A percentile compares a stretch with the other conserved stretches of the same genome.
Conservation (phyloP, 768 basidiomycete genomes). For the Psilocybe sp. region DNA sequence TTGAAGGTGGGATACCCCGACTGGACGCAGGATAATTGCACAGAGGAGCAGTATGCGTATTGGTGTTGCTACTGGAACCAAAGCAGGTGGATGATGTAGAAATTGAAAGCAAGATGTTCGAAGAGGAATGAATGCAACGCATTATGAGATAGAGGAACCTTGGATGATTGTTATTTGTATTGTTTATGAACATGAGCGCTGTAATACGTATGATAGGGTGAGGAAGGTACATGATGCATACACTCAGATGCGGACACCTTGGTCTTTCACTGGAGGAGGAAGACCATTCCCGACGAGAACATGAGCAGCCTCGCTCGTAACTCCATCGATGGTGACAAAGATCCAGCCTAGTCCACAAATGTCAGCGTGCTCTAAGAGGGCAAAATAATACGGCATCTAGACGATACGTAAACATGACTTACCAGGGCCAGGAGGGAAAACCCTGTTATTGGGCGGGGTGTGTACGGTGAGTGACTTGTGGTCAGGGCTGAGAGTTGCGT, state of each 20-base stretch:
- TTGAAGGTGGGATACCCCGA: too few species aligned
- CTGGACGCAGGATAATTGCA: too few species aligned
- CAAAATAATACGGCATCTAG: not conserved
- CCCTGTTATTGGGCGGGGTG: conserved; percentile 32
- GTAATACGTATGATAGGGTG: too few species aligned
- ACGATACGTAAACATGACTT: conserved; percentile 2
- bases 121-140: too few species aligned
- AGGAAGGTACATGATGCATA: too few species aligned
- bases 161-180: too few species aligned
- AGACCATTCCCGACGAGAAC: conserved; percentile 38
- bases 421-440: conserved; percentile 40
- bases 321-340: conserved; percentile 29
- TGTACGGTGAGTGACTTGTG: conserved; percentile 29
- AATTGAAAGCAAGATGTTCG: too few species aligned
- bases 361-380: not conserved
- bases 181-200: too few species aligned
- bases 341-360: conserved; percentile 19
- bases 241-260: conserved; percentile 21
- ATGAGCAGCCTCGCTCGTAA: conserved; percentile 35
- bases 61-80: too few species aligned
- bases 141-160: too few species aligned
- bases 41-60: too few species aligned
- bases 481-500: conserved; percentile 28
- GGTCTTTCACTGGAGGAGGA: conserved; percentile 34
- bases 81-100: too few species aligned